These are phyloP conservation scores for Glycine soja DNA, from an alignment of 306 rosid genomes.

Conservation along the genomic window DNA sequence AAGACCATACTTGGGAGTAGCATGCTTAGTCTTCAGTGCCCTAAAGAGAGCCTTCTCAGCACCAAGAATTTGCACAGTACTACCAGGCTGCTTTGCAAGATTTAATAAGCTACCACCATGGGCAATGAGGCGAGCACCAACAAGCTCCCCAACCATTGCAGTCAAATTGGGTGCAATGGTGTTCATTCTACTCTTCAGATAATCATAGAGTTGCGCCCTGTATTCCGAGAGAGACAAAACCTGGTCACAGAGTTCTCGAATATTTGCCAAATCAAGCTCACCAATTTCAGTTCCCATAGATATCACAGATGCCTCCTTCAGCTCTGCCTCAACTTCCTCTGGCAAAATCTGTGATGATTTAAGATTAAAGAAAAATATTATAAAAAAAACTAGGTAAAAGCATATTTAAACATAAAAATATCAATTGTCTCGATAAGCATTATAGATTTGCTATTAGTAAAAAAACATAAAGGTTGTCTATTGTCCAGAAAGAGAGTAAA, in stretches of 20 bases:
- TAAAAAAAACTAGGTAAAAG: background rate
- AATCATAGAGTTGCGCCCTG: conserved; percentile 87
- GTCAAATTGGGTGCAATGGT: conserved; percentile 96
- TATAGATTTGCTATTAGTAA: too few species aligned
- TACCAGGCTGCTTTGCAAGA: conserved; percentile 98
- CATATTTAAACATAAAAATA: background rate
- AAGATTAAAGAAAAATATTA: background rate
- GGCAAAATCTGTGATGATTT: conserved; percentile 62
- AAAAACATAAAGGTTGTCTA: too few species aligned
- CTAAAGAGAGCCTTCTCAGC: conserved; percentile 97
- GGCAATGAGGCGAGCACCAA: conserved; percentile 97
- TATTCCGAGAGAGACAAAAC: conserved; percentile 90
- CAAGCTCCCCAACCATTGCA: conserved; percentile 92
- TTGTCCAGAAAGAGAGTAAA: too few species aligned
- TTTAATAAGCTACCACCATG: conserved; percentile 92
- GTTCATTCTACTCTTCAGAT: conserved; percentile 89
- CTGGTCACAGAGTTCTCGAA: conserved; percentile 87
- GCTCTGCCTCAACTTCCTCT: conserved; percentile 76
- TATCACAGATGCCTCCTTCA: conserved; percentile 88
- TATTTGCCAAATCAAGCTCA: conserved; percentile 85
- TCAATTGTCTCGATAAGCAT: too few species aligned
- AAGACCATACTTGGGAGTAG: conserved; percentile 95
- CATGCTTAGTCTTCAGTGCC: conserved; percentile 92
- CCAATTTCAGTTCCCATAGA: conserved; percentile 99
- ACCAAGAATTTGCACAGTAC: conserved; percentile 94